Percentiles rank a stretch among this genome's conserved stretches.
Evolutionary conservation across 805 yeast genomes (phyloP).

Genomic region (Cyberlindnera lachancei): DNA sequence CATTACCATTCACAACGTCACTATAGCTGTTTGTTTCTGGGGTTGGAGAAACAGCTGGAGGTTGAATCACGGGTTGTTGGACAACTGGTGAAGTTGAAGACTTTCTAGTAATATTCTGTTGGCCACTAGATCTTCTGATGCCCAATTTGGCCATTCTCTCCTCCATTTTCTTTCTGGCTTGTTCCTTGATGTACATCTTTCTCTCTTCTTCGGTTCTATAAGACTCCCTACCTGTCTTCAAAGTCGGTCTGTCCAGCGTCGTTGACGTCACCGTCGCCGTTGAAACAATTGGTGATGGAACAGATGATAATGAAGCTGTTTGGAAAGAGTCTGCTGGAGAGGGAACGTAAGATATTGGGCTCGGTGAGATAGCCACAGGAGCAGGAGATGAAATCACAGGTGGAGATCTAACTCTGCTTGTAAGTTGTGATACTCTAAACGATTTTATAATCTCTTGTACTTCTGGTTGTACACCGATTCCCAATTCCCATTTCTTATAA

Average conservation of each 20-base stretch:
- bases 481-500: slow-evolving; percentile 71
- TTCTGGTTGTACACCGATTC: slow-evolving; percentile 63
- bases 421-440: slow-evolving; percentile 13
- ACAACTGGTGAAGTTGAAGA: no score
- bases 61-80: not conserved
- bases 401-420: slow-evolving; percentile 12
- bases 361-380: no score
- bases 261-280: not conserved
- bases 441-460: slow-evolving; percentile 19
- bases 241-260: no score
- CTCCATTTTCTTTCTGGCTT: slow-evolving; percentile 71
- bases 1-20: no score
- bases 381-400: slow-evolving; percentile 4
- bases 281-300: slow-evolving; percentile 4
- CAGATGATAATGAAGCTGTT: slow-evolving; percentile 2
- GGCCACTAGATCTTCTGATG: slow-evolving; percentile 26
- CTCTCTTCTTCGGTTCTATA: slow-evolving; percentile 50
- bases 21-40: not conserved
- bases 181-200: slow-evolving; percentile 72
- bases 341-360: no score
- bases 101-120: no score
- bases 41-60: not conserved
- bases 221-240: not conserved
- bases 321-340: no score
- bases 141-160: slow-evolving; percentile 62